A percentile compares a stretch with the other conserved stretches of the same genome.
Evolutionary conservation across 352 stramenopile genomes (phyloP).

Genomic region (Peronosclerospora sorghi): DNA sequence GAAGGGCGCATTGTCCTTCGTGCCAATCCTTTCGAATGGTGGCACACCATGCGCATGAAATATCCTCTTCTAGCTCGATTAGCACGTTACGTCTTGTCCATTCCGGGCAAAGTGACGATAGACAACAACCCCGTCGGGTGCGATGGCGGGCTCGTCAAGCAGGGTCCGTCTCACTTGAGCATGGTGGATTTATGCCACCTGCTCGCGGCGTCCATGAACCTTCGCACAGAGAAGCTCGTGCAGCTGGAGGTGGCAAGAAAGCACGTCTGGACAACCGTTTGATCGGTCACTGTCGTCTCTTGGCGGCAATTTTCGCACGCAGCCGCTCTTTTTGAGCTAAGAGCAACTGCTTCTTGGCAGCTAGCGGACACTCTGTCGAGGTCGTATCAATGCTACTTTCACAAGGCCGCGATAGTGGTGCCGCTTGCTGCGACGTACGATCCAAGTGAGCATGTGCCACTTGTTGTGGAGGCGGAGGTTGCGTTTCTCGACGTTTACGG

Average conservation of each 20-base stretch:
- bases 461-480: background rate
- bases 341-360: slow-evolving; percentile 43
- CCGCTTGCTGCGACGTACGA: background rate
- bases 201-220: slow-evolving; percentile 40
- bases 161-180: slow-evolving; percentile 28
- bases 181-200: slow-evolving; percentile 32
- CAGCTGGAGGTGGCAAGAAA: slow-evolving; percentile 32
- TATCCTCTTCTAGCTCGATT: slow-evolving; percentile 63
- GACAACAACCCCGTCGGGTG: slow-evolving; percentile 37
- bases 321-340: slow-evolving; percentile 58
- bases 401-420: background rate
- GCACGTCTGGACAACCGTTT: slow-evolving; percentile 46
- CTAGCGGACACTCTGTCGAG: slow-evolving; percentile 7
- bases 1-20: slow-evolving; percentile 43
- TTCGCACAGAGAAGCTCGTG: slow-evolving; percentile 38
- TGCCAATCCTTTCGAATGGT: slow-evolving; percentile 65
- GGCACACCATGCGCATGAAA: slow-evolving; percentile 65
- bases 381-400: background rate
- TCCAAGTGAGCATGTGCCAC: background rate
- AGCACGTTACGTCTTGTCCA: slow-evolving; percentile 55
- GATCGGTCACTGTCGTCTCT: slow-evolving; percentile 7
- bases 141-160: slow-evolving; percentile 35
- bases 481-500: no score
- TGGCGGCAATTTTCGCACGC: slow-evolving; percentile 47
- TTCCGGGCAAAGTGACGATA: slow-evolving; percentile 36